phyloP scores from a whole-genome alignment of 2,329 filamentous ascomycete species.

The Metarhizium humberi region DNA sequence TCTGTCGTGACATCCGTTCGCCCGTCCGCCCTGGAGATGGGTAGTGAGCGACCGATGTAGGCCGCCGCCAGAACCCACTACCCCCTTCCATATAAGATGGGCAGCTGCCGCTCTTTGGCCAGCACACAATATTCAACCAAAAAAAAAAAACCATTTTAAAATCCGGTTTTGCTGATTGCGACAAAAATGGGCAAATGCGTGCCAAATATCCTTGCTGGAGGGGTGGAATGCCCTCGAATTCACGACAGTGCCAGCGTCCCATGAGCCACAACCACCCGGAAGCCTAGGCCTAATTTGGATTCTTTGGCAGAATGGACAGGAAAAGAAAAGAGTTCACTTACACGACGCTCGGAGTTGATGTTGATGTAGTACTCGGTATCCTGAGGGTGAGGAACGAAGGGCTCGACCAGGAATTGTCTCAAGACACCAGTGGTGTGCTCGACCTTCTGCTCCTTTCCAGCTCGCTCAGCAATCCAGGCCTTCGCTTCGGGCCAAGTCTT shows the following conservation, averaged over 20 bases:
- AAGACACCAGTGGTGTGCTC: constrained; percentile 84
- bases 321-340: constrained; percentile 44
- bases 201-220: not conserved
- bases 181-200: not conserved
- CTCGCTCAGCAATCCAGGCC: constrained; percentile 87
- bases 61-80: constrained; percentile 1
- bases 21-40: constrained; percentile 16
- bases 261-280: not conserved
- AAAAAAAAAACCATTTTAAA: not conserved
- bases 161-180: not conserved
- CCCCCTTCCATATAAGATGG: constrained; percentile 7
- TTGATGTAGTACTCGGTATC: constrained; percentile 99
- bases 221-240: not conserved
- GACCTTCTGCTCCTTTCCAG: constrained; percentile 85
- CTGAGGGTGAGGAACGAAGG: constrained; percentile 90
- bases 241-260: not conserved
- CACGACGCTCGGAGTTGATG: constrained; percentile 99
- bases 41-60: not conserved
- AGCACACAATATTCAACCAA: not conserved
- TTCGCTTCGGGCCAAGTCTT: constrained; percentile 93
- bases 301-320: constrained; percentile 13
- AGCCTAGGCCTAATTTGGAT: not conserved
- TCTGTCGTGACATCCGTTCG: constrained; percentile 30
- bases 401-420: constrained; percentile 95
- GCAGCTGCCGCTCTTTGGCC: constrained; percentile 1